phyloP scores from a whole-genome alignment of 2,329 filamentous ascomycete species.

The Neonectria faginata region DNA sequence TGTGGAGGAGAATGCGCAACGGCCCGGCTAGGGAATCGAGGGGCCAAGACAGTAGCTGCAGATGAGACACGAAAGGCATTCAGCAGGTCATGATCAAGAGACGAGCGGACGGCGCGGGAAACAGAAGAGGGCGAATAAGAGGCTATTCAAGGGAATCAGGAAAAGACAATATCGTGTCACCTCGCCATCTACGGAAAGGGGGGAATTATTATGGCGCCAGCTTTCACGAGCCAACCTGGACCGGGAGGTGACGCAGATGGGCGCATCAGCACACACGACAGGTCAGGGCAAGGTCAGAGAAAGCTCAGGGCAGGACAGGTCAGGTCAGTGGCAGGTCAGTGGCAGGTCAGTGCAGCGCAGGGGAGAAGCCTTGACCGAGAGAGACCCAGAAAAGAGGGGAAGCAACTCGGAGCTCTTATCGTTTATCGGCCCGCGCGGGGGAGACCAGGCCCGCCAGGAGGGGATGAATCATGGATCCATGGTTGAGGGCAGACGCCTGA shows the following conservation, averaged over 20 bases:
- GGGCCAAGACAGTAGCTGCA: conserved; percentile 47
- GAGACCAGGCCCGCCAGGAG: conserved; percentile 7
- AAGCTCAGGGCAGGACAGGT: conserved; percentile 27
- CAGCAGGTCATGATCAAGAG: conserved; percentile 34
- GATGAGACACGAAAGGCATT: conserved; percentile 44
- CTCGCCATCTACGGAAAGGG: conserved; percentile 37
- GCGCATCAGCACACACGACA: conserved; percentile 22
- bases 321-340: neutral
- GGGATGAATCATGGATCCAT: neutral
- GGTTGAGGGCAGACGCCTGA: neutral
- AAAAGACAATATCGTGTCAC: conserved; percentile 41
- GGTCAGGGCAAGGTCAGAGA: conserved; percentile 21
- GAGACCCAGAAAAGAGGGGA: conserved; percentile 32
- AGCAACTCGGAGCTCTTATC: conserved; percentile 45
- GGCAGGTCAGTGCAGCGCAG: conserved; percentile 5
- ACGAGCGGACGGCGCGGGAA: conserved; percentile 11
- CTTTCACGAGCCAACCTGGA: conserved; percentile 41
- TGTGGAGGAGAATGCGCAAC: conserved; percentile 45
- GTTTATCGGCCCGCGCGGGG: conserved; percentile 45
- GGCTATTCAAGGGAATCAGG: conserved; percentile 6
- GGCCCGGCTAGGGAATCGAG: conserved; percentile 46
- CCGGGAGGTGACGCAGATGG: conserved; percentile 39
- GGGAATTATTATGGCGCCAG: conserved; percentile 47
- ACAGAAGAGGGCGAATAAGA: conserved; percentile 19
- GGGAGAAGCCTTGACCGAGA: conserved; percentile 31